Evolutionary conservation across 768 basidiomycete species (phyloP).

Genomic region (Kondoa subrosea): DNA sequence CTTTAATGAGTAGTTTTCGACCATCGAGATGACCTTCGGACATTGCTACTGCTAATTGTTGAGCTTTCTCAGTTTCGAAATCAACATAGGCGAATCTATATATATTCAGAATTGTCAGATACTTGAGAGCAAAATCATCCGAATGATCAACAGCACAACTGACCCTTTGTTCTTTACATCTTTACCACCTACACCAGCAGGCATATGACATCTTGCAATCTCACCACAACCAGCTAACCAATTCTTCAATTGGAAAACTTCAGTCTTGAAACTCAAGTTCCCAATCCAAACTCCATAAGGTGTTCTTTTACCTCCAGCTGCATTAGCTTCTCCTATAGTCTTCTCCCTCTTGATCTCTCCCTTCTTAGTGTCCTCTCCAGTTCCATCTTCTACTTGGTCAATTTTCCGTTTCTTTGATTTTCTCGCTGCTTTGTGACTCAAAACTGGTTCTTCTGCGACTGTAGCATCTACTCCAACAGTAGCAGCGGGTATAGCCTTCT

Average conservation of each 20-base stretch:
- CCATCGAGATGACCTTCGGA: conserved; percentile 73
- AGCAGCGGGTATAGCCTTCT: too few relatives aligned
- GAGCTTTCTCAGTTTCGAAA: conserved; percentile 60
- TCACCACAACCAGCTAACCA: conserved; percentile 60
- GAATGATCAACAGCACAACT: conserved; percentile 28
- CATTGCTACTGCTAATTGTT: conserved; percentile 54
- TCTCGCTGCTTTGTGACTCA: conserved; percentile 24
- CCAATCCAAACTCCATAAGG: conserved; percentile 84
- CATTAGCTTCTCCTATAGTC: conserved; percentile 10
- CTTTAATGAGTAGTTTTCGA: conserved; percentile 78
- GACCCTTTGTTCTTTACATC: conserved; percentile 64
- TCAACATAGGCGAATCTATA: conserved; percentile 89
- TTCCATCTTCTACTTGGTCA: background rate
- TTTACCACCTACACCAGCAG: conserved; percentile 39
- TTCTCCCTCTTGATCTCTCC: conserved; percentile 38
- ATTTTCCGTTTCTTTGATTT: background rate
- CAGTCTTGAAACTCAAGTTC: conserved; percentile 81
- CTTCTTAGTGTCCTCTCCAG: conserved; percentile 35
- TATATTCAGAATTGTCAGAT: background rate
- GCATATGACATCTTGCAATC: conserved; percentile 70
- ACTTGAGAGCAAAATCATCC: background rate
- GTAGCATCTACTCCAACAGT: too few relatives aligned
- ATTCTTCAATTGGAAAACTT: conserved; percentile 44
- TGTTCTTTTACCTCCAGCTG: conserved; percentile 42
- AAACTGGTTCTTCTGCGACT: conserved; percentile 12